Evolutionary conservation across 75 land plant genomes (phyloP), one percentile per base, ranked within the genome.

Genomic region (Azolla pinnata): DNA sequence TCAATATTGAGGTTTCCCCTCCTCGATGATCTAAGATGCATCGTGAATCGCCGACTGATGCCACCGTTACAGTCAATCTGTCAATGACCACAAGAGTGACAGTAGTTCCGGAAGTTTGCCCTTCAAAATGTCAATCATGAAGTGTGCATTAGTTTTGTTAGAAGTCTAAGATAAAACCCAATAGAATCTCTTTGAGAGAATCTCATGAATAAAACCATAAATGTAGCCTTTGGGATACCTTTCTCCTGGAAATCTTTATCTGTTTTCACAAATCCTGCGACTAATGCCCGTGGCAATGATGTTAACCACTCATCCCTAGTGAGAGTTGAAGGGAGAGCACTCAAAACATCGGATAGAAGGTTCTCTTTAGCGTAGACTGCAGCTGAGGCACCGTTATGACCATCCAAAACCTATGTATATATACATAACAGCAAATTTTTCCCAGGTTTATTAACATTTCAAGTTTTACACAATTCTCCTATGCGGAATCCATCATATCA

Each of bases 221-320:
- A n/a, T n/a, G n/a, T n/a, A n/a, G n/a, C n/a, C n/a, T n/a, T n/a
- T n/a, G n/a, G n/a, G n/a, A 5, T 34, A 91, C 97, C 97, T 83
- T 68, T 76, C 16, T 67, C 74, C 63, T 85, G 84, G 65, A 92
- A 85, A 52, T 92, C 98, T 72, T 88, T 92, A 38, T 92, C 98
- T 4, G 98, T 85, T 67, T 88, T 92, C 4, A 92, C 86, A 68
- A 92, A 92, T 0, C 90, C 98, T 55, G 98, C 96, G 35, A 92
- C 96, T 67, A 92, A 44, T 59, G 98, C 98, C 69, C 98, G 72
- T 51, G 96, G 98, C 14, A 92, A 62, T 42, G 85, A 85, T 33
- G 90, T 77, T 17, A 83, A 38, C 98, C 98, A 92, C 18, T 92
- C 96, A 52, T 88, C 96, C 56, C 96, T 77, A 51, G 68, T 81